Evolutionary conservation across 768 basidiomycete genomes (phyloP), one percentile per base, ranked within the genome.

Genomic region (Agaricus subrufescens): DNA sequence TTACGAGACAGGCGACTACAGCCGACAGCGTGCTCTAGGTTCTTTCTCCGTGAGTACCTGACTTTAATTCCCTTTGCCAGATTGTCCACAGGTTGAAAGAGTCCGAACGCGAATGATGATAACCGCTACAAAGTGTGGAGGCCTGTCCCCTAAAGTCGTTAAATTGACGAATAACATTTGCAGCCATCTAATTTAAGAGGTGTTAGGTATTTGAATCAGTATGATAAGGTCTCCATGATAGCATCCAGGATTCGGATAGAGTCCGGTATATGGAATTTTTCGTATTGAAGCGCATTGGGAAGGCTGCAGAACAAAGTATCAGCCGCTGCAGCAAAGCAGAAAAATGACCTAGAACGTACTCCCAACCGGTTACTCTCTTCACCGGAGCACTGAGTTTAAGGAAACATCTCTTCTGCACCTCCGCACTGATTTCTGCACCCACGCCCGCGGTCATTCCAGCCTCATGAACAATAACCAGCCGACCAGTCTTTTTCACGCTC

Each of bases 251-350:
- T 75, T 50, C 93, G 80, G 60, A 98, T 76, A 2, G 87, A 77
- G 66, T 97, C 94, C 1, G 94, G 94, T 63, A 94, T 85, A 71
- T 89, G 84, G 70, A 97, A 96, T 71, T 91, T 94, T 74, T 98
- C 94, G 63, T 83, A 97, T 54, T 88, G 86, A 61, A 97, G 73
- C 37, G 83, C 88, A 25, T 85, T 85, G 2, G 94, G 94, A n/a
- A 86, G 83, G 61, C 91, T 94, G 54, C 34, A 34, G 45, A n/a
- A 51, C 39, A 9, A 30, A 56, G 52, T 9, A 52, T 56, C 31
- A 50, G 50, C 29, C 37, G 23, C 11, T 1, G 52, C 5, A 29
- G 23, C 14, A 15, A 19, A 19, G 19, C 15, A n/a, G 44, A 8
- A 30, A 42, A 46, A 59, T 53, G 50, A 54, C 31, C 29, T 45